Base-by-base conservation (phyloP, 1,284 basidiomycete species). In the Trametes polyzona region DNA sequence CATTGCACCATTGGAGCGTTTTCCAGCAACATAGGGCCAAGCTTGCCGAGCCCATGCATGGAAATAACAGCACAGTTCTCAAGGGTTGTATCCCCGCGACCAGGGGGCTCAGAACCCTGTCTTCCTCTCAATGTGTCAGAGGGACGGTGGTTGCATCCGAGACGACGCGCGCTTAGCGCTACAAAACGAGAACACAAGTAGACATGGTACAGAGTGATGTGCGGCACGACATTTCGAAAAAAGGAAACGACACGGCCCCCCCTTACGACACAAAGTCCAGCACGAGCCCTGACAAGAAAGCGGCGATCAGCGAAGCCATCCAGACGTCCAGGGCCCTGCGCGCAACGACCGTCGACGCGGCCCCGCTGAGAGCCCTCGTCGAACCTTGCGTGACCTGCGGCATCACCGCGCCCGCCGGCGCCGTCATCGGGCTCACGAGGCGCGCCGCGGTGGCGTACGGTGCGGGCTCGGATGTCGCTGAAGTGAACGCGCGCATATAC, bases 11-110 rank as follows among this genome's bases (percentile, higher is more conserved):
- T 57, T 7, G 62, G 59, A 4, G 64, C 58, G 14, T 57, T 50
- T 23, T 65, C 60, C 17, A 50, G 47, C n/a, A 74, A 51, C 57
- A 69, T 59, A 47, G 67, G 62, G 24, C 67, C 67, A 16, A 72
- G 47, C 61, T 77, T 73, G 54, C 67, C 64, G 39, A 77, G 62
- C 7, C 74, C 72, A 27, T 74, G 47, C 42, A 75, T 57, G 12
- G 71, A 65, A n/a, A 69, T 56, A 46, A 73, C 73, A 0, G 74
- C 75, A 26, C 67, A 62, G 32, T 69, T 69, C 2, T 62, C 63
- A 2, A 58, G 35, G 23, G n/a, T n/a, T n/a, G n/a, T n/a, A n/a
- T n/a, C n/a, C 46, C 49, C 3, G 51, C 17, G 50, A 64, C 59
- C 23, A 19, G 23, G 4, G 17, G 14, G 37, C 17, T 46, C 7